phyloP scores from a whole-genome alignment of 164 flowering plant species.

The Magnolia changhungtana region DNA sequence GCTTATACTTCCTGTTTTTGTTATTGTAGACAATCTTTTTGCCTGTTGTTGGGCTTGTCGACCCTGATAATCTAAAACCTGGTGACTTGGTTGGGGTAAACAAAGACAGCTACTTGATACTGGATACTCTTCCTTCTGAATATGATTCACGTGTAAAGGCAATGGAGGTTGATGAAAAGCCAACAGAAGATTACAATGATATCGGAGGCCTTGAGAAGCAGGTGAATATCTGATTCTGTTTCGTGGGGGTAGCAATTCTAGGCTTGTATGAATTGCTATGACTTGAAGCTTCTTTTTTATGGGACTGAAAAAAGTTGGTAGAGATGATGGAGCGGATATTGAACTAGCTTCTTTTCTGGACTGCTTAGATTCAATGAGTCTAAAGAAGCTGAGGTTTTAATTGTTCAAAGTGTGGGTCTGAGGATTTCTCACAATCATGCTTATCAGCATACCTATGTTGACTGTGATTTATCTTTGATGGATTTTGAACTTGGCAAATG shows the following conservation, averaged over 20 bases:
- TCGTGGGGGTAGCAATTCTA: background rate
- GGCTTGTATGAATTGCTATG: background rate
- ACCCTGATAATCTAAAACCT: conserved; percentile 87
- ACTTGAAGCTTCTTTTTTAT: background rate
- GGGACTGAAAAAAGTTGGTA: background rate
- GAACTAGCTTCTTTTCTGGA: background rate
- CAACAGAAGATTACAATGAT: conserved; percentile 96
- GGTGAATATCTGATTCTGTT: conserved; percentile 24
- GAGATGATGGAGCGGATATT: background rate
- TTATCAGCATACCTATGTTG: no score
- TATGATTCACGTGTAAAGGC: conserved; percentile 98
- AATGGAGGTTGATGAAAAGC: conserved; percentile 99
- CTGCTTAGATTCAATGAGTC: no score
- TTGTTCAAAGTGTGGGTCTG: no score
- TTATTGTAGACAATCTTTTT: conserved; percentile 78
- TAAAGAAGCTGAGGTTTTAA: no score
- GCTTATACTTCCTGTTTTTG: conserved; percentile 5
- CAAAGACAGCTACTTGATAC: conserved; percentile 90
- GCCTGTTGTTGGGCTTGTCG: conserved; percentile 96
- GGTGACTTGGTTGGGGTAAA: conserved; percentile 97
- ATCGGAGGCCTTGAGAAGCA: conserved; percentile 96
- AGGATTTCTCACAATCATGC: no score
- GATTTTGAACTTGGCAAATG: no score
- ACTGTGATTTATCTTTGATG: no score
- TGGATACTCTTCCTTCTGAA: conserved; percentile 94